Percentiles rank a stretch among this genome's conserved stretches.
These are phyloP conservation scores for Serendipita indica DNA, from an alignment of 768 basidiomycete species.

Conservation along the genomic window DNA sequence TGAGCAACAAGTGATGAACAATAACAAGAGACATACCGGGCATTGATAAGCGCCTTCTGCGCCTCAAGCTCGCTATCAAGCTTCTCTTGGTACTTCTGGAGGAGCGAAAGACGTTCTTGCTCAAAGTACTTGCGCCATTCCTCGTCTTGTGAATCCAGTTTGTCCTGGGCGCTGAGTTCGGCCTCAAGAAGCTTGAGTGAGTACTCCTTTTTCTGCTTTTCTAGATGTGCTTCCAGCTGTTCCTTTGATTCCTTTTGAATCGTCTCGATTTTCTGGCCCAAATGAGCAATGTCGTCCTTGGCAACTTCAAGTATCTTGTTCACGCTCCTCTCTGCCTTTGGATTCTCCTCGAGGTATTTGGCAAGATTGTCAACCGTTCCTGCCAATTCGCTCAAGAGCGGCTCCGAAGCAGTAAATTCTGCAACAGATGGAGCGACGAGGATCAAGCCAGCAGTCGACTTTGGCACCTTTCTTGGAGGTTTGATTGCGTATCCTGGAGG, in stretches of 20 bases:
- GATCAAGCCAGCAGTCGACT: conserved; percentile 39
- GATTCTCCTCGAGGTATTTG: conserved; percentile 62
- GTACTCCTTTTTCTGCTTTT: conserved; percentile 74
- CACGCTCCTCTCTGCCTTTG: conserved; percentile 50
- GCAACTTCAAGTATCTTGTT: conserved; percentile 65
- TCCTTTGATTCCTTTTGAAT: conserved; percentile 66
- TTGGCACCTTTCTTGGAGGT: conserved; percentile 32
- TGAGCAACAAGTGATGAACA: background rate
- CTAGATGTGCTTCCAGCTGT: conserved; percentile 49
- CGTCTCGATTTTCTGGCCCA: conserved; percentile 61
- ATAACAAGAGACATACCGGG: conserved; percentile 46
- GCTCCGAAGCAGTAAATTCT: conserved; percentile 60
- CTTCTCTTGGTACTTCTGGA: conserved; percentile 71
- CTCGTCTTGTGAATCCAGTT: conserved; percentile 71
- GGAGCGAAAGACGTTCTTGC: conserved; percentile 55
- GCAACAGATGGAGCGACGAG: conserved; percentile 69
- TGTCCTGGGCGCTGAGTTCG: conserved; percentile 75
- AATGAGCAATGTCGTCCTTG: conserved; percentile 60
- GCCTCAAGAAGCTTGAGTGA: conserved; percentile 62
- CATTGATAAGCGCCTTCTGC: conserved; percentile 87
- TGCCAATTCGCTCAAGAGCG: conserved; percentile 86
- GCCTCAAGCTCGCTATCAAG: conserved; percentile 70
- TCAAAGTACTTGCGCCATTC: conserved; percentile 72
- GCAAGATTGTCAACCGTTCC: conserved; percentile 86
- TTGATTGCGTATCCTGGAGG: conserved; percentile 68